These are phyloP conservation scores for Alternaria triticimaculans DNA, from an alignment of 2,329 filamentous ascomycete species.

Conservation along the genomic window DNA sequence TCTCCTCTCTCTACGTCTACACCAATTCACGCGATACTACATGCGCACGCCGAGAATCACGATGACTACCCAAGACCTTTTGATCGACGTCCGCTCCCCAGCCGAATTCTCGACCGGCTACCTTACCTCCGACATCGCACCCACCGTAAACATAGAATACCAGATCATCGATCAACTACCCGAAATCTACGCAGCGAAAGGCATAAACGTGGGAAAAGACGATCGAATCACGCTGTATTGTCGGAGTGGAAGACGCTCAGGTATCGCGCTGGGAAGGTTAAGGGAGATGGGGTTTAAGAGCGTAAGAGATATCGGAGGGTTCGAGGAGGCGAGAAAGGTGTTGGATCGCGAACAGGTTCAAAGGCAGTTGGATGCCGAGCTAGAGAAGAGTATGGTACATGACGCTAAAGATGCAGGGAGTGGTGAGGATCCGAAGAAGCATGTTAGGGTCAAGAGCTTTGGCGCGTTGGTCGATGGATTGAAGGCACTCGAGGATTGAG, in stretches of 20 bases:
- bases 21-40: not conserved
- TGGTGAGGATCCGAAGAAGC: conserved; percentile 12
- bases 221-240: conserved; percentile 49
- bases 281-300: conserved; percentile 36
- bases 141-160: conserved; percentile 49
- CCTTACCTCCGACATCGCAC: conserved; percentile 31
- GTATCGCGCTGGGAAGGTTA: conserved; percentile 41
- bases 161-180: conserved; percentile 40
- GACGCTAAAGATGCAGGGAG: not conserved
- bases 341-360: conserved; percentile 36
- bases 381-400: conserved; percentile 1
- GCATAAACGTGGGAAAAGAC: conserved; percentile 27
- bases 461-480: conserved; percentile 37
- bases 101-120: conserved; percentile 43
- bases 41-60: not conserved
- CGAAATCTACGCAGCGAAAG: conserved; percentile 23
- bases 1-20: not conserved
- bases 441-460: conserved; percentile 31
- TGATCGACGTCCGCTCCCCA: conserved; percentile 49
- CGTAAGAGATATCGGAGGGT: conserved; percentile 46
- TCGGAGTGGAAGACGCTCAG: conserved; percentile 43
- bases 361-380: conserved; percentile 19
- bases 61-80: conserved; percentile 22
- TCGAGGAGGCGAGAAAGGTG: conserved; percentile 40
- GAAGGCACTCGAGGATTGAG: conserved; percentile 33